Evolutionary conservation across 805 yeast genomes (phyloP).

Genomic region (Ogataea trehalophila): DNA sequence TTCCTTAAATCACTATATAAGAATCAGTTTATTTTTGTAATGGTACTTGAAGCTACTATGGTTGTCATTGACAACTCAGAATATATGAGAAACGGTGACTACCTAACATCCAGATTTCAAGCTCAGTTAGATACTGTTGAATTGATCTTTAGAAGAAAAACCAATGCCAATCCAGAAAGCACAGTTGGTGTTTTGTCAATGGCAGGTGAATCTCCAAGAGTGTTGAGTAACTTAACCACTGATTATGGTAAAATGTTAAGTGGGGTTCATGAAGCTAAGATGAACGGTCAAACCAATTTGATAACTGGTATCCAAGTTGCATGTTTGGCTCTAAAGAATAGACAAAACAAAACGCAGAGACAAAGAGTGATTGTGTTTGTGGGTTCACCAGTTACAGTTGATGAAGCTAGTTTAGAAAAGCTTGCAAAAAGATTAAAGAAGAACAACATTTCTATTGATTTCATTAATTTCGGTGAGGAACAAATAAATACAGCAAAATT

Average conservation of each 20-base stretch:
- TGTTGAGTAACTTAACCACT: slow-evolving; percentile 80
- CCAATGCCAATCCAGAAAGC: slow-evolving; percentile 86
- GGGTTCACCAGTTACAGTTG: slow-evolving; percentile 76
- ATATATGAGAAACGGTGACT: slow-evolving; percentile 94
- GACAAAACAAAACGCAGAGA: slow-evolving; percentile 88
- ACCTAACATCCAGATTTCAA: slow-evolving; percentile 78
- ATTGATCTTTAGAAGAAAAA: slow-evolving; percentile 77
- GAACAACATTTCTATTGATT: slow-evolving; percentile 84
- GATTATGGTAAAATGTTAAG: slow-evolving; percentile 82
- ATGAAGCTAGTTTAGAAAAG: slow-evolving; percentile 66
- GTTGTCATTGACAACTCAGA: slow-evolving; percentile 94
- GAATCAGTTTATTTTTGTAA: slow-evolving; percentile 20
- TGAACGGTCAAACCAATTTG: slow-evolving; percentile 64
- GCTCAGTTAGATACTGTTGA: slow-evolving; percentile 92
- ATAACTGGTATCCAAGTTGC: slow-evolving; percentile 91
- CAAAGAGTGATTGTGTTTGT: slow-evolving; percentile 89
- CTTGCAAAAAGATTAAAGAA: slow-evolving; percentile 91
- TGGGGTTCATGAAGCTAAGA: slow-evolving; percentile 75
- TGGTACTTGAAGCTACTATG: slow-evolving; percentile 97
- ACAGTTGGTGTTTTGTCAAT: slow-evolving; percentile 88
- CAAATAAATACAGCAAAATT: slow-evolving; percentile 68
- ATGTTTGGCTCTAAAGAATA: slow-evolving; percentile 86
- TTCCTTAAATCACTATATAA: not conserved
- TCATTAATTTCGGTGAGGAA: slow-evolving; percentile 90
- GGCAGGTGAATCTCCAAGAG: slow-evolving; percentile 83